Conservation (phyloP, 371 early-diverging fungal species). For the Basidiobolus meristosporus region DNA sequence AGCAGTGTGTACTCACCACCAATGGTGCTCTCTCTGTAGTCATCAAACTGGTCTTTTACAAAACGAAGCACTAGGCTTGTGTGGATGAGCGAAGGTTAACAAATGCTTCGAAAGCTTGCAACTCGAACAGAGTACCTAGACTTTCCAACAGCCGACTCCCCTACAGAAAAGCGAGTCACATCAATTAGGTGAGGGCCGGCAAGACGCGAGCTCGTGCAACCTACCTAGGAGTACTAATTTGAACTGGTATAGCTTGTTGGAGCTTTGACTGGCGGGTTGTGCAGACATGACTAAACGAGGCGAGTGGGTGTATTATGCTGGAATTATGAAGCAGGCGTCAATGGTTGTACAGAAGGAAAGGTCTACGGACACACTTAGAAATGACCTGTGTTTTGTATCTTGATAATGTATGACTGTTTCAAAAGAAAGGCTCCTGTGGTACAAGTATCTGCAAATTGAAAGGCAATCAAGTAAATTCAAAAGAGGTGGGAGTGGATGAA, state of each 20-base stretch:
- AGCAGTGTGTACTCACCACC: slow-evolving; percentile 42
- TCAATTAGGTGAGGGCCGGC: not conserved
- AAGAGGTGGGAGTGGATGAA: no score
- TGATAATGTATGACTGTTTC: no score
- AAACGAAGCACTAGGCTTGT: slow-evolving; percentile 88
- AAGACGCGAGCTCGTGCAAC: not conserved
- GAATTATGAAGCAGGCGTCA: not conserved
- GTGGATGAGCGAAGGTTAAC: not conserved
- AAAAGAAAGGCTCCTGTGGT: no score
- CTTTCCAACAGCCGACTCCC: slow-evolving; percentile 80
- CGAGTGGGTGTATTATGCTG: no score
- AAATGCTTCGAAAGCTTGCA: slow-evolving; percentile 19
- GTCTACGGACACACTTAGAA: no score
- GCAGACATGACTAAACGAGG: not conserved
- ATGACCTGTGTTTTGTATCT: no score
- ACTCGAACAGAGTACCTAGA: slow-evolving; percentile 48
- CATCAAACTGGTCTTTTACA: slow-evolving; percentile 92
- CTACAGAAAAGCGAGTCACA: slow-evolving; percentile 12
- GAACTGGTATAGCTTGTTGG: not conserved
- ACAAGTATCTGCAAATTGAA: no score
- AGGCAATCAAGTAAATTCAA: no score
- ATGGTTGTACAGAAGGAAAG: not conserved
- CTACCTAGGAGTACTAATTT: slow-evolving; percentile 1
- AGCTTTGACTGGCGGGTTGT: not conserved
- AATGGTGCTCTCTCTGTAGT: slow-evolving; percentile 95